Evolutionary conservation across 768 basidiomycete species (phyloP), one percentile per base, ranked within the genome.

Genomic region (Fibroporia radiculosa): DNA sequence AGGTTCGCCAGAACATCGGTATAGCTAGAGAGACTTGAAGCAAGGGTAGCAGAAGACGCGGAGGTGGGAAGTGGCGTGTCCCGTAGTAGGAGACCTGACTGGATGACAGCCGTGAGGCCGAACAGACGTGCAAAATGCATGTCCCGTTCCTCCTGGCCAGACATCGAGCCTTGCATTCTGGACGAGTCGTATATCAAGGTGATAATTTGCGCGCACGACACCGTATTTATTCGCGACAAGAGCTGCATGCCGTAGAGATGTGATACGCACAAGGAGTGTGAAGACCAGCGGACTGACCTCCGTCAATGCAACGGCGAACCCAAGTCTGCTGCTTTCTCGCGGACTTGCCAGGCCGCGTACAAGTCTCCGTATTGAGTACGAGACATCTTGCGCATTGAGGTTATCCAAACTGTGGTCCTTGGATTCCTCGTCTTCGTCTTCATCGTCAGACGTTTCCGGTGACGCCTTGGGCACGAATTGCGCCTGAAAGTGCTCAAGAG

Each of bases 281-380:
- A n/a, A n/a, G n/a, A n/a, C n/a, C 27, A 20, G 18, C 32, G 27
- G 13, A 63, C 77, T 54, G 57, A 95, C 93, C 73, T 96, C 93
- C 0, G 95, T 92, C 53, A 99, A 69, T 25, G 93, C 92, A 34
- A 99, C 95, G 7, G 93, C 91, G 60, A 97, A 99, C 14, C 95
- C 95, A 28, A 97, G 68, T 52, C 95, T 68, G 63, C 92, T 95
- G 62, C 89, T 90, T 61, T 99, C 93, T 55, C 93, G 72, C 1
- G 92, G 86, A 62, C 90, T 93, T 0, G 87, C 90, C 24, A 99
- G 71, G 11, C 95, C 95, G 32, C 92, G 74, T 14, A 95, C 68
- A 27, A 99, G 74, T 13, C 95, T 64, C 40, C 88, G 78, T 56
- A 98, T 80, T 4, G 93, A 88, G 61, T 99, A 99, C 5, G 87